phyloP scores from a whole-genome alignment of 2,329 filamentous ascomycete genomes.

The Ophiostoma pallidulum region DNA sequence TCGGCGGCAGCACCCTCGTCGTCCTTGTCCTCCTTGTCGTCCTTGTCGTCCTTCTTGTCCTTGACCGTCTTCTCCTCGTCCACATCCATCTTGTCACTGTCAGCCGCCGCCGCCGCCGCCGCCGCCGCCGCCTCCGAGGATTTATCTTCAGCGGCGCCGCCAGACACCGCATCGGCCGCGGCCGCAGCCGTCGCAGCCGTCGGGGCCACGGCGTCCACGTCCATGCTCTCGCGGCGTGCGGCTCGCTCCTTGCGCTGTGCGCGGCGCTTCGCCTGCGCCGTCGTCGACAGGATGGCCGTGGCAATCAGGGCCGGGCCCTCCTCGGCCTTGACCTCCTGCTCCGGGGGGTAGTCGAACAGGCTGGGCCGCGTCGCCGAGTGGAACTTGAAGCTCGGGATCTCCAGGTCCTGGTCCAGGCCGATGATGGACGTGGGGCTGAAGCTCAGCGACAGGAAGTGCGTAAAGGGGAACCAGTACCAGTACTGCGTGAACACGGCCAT shows the following conservation, averaged over 20 bases:
- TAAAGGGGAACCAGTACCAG: conserved; percentile 99
- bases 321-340: conserved; percentile 89
- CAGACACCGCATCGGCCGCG: conserved; percentile 19
- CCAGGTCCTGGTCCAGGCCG: conserved; percentile 84
- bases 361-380: conserved; percentile 90
- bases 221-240: conserved; percentile 87
- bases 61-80: conserved; percentile 53
- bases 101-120: conserved; percentile 22
- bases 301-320: conserved; percentile 90
- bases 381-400: conserved; percentile 91
- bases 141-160: background rate
- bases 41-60: conserved; percentile 49
- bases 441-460: conserved; percentile 90
- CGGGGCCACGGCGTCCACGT: conserved; percentile 67
- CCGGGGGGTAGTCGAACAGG: conserved; percentile 94
- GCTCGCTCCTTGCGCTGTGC: conserved; percentile 91
- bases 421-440: conserved; percentile 97
- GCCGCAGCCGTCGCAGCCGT: conserved; percentile 1
- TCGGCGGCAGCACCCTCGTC: conserved; percentile 66
- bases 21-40: conserved; percentile 64
- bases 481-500: conserved; percentile 99
- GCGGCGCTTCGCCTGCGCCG: conserved; percentile 89
- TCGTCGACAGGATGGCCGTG: conserved; percentile 91
- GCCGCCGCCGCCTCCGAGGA: background rate
- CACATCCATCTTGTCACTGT: conserved; percentile 80